Conservation (phyloP, 169 alveolate species). For the Plasmodium yoelii region DNA sequence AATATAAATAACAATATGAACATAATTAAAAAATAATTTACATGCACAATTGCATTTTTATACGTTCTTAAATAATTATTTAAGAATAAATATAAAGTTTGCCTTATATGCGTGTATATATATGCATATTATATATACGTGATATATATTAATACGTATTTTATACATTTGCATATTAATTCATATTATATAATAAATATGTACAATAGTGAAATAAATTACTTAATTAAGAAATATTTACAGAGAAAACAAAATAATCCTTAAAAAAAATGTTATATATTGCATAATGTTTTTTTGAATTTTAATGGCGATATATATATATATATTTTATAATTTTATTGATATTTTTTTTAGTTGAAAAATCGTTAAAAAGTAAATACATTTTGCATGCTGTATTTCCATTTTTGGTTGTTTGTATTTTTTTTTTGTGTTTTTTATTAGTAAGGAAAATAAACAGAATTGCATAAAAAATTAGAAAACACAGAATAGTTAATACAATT, state of each 20-base stretch:
- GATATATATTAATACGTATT: background rate
- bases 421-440: slow-evolving; percentile 3
- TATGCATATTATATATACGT: background rate
- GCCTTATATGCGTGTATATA: background rate
- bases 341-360: too few relatives aligned
- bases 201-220: background rate
- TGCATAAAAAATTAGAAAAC: too few relatives aligned
- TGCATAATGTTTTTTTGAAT: too few relatives aligned
- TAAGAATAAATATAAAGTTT: background rate
- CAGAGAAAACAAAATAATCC: background rate
- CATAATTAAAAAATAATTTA: slow-evolving; percentile 3
- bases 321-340: too few relatives aligned
- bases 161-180: background rate
- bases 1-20: background rate
- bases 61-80: slow-evolving; percentile 2
- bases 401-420: background rate
- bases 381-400: background rate
- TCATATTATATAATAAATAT: background rate
- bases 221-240: background rate
- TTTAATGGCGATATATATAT: too few relatives aligned
- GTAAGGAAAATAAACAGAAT: background rate
- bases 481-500: too few relatives aligned
- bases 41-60: slow-evolving; percentile 6
- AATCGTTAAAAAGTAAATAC: background rate
- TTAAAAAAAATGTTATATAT: background rate